Percentiles rank a stretch among this genome's conserved stretches.
Evolutionary conservation across 495 filamentous ascomycete species (phyloP).

Genomic region (Cudoniella acicularis): DNA sequence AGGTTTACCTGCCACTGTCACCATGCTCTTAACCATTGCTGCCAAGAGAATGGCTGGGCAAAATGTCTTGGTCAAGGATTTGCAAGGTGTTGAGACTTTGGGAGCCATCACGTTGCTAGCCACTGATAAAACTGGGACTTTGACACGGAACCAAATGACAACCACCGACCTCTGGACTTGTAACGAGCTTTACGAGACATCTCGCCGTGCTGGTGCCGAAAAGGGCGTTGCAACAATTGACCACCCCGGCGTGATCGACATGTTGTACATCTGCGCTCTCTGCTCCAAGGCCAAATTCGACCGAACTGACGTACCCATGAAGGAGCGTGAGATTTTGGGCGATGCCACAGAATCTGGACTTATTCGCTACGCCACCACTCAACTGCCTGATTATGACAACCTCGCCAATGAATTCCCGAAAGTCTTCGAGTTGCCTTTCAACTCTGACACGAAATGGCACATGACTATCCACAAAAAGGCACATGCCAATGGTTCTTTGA

Average conservation of each 20-base stretch:
- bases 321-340: conserved; percentile 29
- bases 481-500: conserved; percentile 13
- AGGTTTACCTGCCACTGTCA: conserved; percentile 35
- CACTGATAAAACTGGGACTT: conserved; percentile 60
- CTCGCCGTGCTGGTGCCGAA: conserved; percentile 17
- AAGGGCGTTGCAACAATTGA: conserved; percentile 27
- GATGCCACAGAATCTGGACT: conserved; percentile 35
- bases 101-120: conserved; percentile 32
- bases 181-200: conserved; percentile 31
- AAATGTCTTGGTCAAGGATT: conserved; percentile 32
- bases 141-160: conserved; percentile 45
- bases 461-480: conserved; percentile 27
- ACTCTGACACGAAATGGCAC: conserved; percentile 36
- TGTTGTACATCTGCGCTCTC: conserved; percentile 27
- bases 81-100: conserved; percentile 32
- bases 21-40: conserved; percentile 33
- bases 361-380: conserved; percentile 28
- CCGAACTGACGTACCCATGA: conserved; percentile 24
- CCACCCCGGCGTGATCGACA: conserved; percentile 25
- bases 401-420: conserved; percentile 10
- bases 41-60: conserved; percentile 31
- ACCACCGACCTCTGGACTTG: conserved; percentile 39
- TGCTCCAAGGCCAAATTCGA: conserved; percentile 35
- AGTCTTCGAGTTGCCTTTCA: conserved; percentile 32
- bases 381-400: conserved; percentile 11